Conservation (phyloP, 148 eudicot genomes). For the Chenopodium album region DNA sequence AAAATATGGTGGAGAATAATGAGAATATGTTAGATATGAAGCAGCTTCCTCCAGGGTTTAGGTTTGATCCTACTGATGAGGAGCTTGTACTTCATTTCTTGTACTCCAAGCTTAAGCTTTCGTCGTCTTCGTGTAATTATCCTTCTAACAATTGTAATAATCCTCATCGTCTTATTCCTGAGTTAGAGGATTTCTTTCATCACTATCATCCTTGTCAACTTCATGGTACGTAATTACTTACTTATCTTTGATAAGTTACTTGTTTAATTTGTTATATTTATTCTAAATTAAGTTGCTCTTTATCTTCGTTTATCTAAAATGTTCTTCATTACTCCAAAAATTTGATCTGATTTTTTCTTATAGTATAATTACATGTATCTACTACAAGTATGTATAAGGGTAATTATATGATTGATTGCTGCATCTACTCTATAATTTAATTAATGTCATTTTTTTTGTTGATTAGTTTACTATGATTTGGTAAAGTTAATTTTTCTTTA, state of each 20-base stretch:
- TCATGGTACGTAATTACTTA: slow-evolving; percentile 8
- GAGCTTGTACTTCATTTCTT: slow-evolving; percentile 25
- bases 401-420: not conserved
- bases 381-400: not conserved
- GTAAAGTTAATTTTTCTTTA: not conserved
- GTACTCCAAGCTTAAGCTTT: slow-evolving; percentile 5
- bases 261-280: not conserved
- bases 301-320: not conserved
- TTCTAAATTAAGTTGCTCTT: not conserved
- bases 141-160: not conserved
- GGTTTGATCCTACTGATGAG: slow-evolving; percentile 27
- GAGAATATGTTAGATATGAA: not conserved
- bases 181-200: not conserved
- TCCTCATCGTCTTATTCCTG: slow-evolving; percentile 14
- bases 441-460: not conserved
- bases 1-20: slow-evolving; percentile 5
- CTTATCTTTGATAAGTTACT: not conserved
- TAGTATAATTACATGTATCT: not conserved
- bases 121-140: not conserved
- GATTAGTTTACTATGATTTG: not conserved
- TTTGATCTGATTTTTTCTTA: not conserved
- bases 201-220: slow-evolving; percentile 23
- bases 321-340: not conserved
- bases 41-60: slow-evolving; percentile 23
- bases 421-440: not conserved